Evolutionary conservation across 1,284 basidiomycete genomes (phyloP).

Genomic region (Ustilago curta): DNA sequence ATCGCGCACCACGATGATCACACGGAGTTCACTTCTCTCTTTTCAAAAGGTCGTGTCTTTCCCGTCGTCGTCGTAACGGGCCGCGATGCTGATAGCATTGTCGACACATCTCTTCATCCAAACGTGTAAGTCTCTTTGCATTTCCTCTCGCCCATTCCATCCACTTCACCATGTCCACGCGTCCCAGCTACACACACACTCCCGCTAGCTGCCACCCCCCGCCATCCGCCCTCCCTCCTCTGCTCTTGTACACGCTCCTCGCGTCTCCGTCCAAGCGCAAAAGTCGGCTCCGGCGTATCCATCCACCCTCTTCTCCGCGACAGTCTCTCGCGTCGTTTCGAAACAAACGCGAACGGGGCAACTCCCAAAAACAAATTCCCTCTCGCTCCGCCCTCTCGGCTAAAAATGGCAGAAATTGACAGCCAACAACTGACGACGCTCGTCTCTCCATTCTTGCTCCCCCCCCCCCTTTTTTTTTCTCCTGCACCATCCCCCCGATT

Average conservation of each 20-base stretch:
- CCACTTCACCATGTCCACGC: too few species aligned
- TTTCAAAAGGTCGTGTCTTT: not conserved
- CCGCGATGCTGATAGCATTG: too few species aligned
- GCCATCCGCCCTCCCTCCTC: too few species aligned
- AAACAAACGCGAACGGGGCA: constrained; percentile 34
- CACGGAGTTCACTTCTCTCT: not conserved
- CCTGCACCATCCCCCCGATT: not conserved
- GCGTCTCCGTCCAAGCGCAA: not conserved
- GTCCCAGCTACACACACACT: too few species aligned
- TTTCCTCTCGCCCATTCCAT: too few species aligned
- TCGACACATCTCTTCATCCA: too few species aligned
- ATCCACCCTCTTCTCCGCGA: not conserved
- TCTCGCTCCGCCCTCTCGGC: constrained; percentile 13
- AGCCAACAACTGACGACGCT: constrained; percentile 19
- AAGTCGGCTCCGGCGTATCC: not conserved
- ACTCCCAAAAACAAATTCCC: constrained; percentile 16
- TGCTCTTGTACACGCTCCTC: too few species aligned
- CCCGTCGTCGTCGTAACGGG: not conserved
- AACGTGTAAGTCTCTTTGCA: too few species aligned
- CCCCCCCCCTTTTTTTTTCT: too few species aligned
- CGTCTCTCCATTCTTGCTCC: not conserved
- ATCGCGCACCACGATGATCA: not conserved
- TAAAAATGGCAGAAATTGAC: constrained; percentile 39
- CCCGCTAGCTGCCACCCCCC: too few species aligned
- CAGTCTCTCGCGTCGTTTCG: constrained; percentile 1